Evolutionary conservation across 371 early-diverging fungal genomes (phyloP).

Genomic region (Capillidium heterosporum): DNA sequence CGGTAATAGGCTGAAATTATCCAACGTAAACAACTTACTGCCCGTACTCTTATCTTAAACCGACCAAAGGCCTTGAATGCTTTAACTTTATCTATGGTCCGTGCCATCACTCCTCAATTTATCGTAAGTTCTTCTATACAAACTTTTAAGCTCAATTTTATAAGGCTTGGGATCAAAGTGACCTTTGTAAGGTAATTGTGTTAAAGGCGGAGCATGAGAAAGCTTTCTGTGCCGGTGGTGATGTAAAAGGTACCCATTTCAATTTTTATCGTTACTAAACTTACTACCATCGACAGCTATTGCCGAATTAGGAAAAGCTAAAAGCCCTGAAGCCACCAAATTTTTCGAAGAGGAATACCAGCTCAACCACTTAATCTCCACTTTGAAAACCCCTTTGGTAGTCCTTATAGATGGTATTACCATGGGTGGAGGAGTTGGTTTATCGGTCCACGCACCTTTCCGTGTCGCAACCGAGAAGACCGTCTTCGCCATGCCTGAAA

Average conservation of each 20-base stretch:
- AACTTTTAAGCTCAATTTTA: slow-evolving; percentile 1
- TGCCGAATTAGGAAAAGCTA: slow-evolving; percentile 15
- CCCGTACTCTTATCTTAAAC: slow-evolving; percentile 69
- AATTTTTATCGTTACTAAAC: not conserved
- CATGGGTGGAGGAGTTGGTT: slow-evolving; percentile 92
- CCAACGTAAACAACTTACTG: slow-evolving; percentile 43
- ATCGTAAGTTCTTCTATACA: slow-evolving; percentile 21
- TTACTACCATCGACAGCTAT: slow-evolving; percentile 7
- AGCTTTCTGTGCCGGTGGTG: slow-evolving; percentile 95
- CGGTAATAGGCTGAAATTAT: slow-evolving; percentile 27
- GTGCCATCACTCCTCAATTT: slow-evolving; percentile 60
- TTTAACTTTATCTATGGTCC: slow-evolving; percentile 72
- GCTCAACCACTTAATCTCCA: slow-evolving; percentile 77
- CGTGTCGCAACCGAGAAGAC: slow-evolving; percentile 87
- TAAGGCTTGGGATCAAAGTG: slow-evolving; percentile 78
- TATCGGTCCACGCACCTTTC: slow-evolving; percentile 90
- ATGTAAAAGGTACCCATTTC: slow-evolving; percentile 50
- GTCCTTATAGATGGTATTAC: slow-evolving; percentile 83
- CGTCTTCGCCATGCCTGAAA: slow-evolving; percentile 85
- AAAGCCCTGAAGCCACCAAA: slow-evolving; percentile 37
- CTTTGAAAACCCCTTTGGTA: slow-evolving; percentile 71
- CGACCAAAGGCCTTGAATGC: slow-evolving; percentile 78
- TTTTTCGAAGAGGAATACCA: slow-evolving; percentile 86
- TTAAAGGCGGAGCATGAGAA: slow-evolving; percentile 51
- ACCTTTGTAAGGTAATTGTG: slow-evolving; percentile 71